Evolutionary conservation across 768 basidiomycete genomes (phyloP).

Genomic region (Calocybe cyanea): DNA sequence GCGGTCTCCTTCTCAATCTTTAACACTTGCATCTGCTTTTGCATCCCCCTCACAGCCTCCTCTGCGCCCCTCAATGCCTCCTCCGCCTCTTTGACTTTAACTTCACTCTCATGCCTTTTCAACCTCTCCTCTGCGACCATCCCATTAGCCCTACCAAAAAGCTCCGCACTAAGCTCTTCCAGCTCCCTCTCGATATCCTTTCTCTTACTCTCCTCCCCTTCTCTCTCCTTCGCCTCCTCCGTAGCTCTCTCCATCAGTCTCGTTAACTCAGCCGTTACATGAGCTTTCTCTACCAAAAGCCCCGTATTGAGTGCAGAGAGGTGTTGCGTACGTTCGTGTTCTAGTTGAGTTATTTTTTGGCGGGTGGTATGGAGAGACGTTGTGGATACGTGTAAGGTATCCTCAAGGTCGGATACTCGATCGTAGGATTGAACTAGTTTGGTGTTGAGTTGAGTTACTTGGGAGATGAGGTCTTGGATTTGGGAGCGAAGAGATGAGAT

Average conservation of each 20-base stretch:
- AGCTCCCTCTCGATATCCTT: slow-evolving; percentile 88
- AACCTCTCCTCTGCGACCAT: slow-evolving; percentile 97
- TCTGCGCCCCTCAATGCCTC: slow-evolving; percentile 78
- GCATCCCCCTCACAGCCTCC: slow-evolving; percentile 81
- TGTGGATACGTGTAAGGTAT: slow-evolving; percentile 70
- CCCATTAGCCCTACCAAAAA: slow-evolving; percentile 91
- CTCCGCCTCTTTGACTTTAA: slow-evolving; percentile 75
- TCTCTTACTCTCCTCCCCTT: slow-evolving; percentile 84
- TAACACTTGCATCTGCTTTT: slow-evolving; percentile 76
- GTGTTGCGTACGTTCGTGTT: slow-evolving; percentile 83
- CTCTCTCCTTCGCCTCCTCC: slow-evolving; percentile 88
- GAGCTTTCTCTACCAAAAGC: slow-evolving; percentile 83
- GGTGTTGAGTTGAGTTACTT: slow-evolving; percentile 85
- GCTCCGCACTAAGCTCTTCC: slow-evolving; percentile 85
- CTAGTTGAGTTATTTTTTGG: slow-evolving; percentile 72
- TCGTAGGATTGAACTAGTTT: slow-evolving; percentile 94
- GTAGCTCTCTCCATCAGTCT: slow-evolving; percentile 94
- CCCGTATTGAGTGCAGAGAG: slow-evolving; percentile 89
- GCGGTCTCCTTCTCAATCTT: slow-evolving; percentile 63
- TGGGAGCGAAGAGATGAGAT: slow-evolving; percentile 78
- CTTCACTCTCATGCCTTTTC: slow-evolving; percentile 58
- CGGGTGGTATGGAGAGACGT: slow-evolving; percentile 56
- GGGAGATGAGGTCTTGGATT: slow-evolving; percentile 82
- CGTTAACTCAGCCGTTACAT: slow-evolving; percentile 89
- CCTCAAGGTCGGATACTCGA: slow-evolving; percentile 89